Evolutionary conservation across 179 eudicot species (phyloP).

Genomic region (Silene coronaria): DNA sequence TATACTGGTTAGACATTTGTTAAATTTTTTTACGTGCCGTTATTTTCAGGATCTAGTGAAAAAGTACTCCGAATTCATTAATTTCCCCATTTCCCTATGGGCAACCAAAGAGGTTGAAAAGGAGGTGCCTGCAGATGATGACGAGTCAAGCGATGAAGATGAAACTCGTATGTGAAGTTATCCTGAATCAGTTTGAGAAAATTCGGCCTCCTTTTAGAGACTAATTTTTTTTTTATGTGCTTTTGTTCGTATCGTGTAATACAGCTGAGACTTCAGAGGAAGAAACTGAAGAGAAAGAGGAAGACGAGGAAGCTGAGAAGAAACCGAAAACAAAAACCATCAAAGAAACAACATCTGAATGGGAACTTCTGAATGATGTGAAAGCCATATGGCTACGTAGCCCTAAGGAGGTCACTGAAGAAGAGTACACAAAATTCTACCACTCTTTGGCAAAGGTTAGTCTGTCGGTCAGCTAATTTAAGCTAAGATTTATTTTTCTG

Average conservation of each 20-base stretch:
- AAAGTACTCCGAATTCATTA: slow-evolving; percentile 85
- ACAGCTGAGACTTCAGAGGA: slow-evolving; percentile 78
- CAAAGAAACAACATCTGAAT: slow-evolving; percentile 73
- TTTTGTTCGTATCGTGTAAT: slow-evolving; percentile 1
- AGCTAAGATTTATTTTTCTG: neutral
- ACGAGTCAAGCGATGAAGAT: slow-evolving; percentile 76
- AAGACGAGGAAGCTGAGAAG: slow-evolving; percentile 66
- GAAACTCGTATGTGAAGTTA: slow-evolving; percentile 47
- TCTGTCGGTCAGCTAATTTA: neutral
- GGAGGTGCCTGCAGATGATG: slow-evolving; percentile 97
- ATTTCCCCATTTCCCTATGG: slow-evolving; percentile 91
- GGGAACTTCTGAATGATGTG: slow-evolving; percentile 96
- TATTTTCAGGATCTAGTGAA: slow-evolving; percentile 75
- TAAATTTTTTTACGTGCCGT: slow-evolving; percentile 3
- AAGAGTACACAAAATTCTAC: slow-evolving; percentile 89
- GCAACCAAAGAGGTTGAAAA: slow-evolving; percentile 82
- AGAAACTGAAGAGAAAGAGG: slow-evolving; percentile 64
- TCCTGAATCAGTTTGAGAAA: slow-evolving; percentile 2
- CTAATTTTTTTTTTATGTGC: neutral
- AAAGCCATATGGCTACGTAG: slow-evolving; percentile 92
- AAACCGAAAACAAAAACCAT: slow-evolving; percentile 82
- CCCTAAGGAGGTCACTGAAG: slow-evolving; percentile 97
- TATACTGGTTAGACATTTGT: neutral
- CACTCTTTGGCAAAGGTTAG: slow-evolving; percentile 82
- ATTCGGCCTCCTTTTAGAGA: neutral